Base-by-base conservation (phyloP, 495 filamentous ascomycete genomes). In the Xylaria sp. region DNA sequence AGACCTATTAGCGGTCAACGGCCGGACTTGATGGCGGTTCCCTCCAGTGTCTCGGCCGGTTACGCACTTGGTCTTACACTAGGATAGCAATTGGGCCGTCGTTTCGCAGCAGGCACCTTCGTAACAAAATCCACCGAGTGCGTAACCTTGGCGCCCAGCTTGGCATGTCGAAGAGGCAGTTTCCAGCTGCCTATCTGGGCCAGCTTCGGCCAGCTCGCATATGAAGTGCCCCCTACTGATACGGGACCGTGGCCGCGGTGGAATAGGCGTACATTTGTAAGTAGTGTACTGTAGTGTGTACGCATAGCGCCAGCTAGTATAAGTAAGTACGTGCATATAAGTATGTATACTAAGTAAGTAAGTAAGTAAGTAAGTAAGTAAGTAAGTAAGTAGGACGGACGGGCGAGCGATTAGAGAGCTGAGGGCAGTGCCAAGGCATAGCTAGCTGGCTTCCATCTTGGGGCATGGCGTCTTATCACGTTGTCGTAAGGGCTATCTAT, bases 151-250 rank as follows among this genome's bases (percentile, higher is more conserved):
- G 66, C 64, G 21, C 64, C 26, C 43, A 52, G 0, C 67, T 62
- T 50, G 55, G 67, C 55, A 61, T 19, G 21, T 40, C 15, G 8
- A 58, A 44, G 24, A 64, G 41, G 33, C n/a, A 8, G 44, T 40
- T 26, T 29, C 55, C 57, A 69, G 43, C 67, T 69, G 57, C 67
- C 67, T 69, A 61, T 69, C 44, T 41, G 24, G 67, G 67, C 57
- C 67, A 69, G 67, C 67, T 69, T 69, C 67, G 55, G 57, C 41
- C 53, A 69, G 11, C 67, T 69, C 57, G 57, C 57, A 69, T 58
- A 46, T 44, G 8, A 48, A 68, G 4, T 58, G 15, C 26, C 24
- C 50, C 66, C 40, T 68, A 44, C 52, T 46, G 35, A 68, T 53
- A 67, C 48, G 48, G 37, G 31, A 31, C 46, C 26, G 62, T 46